Evolutionary conservation across 73 alveolate genomes (phyloP), one percentile per base, ranked within the genome.

Genomic region (Durusdinium trenchii): DNA sequence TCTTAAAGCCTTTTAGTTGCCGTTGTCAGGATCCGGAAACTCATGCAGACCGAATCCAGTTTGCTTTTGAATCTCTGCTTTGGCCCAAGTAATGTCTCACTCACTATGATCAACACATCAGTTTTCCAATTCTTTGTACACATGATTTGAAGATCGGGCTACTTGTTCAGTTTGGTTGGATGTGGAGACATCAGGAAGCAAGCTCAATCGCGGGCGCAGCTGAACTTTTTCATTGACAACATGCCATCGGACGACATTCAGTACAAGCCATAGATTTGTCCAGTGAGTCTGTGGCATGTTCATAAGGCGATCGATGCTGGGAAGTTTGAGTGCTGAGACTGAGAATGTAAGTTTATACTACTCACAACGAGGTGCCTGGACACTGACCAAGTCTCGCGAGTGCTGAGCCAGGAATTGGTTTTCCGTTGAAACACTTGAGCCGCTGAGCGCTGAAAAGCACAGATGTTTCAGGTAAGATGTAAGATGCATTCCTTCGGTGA

Each of bases 191-290:
- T 42, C 51, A 91, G 98, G 98, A 76, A 48, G 82, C 99, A 46
- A 7, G 93, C 99, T 26, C 99, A 94, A 60, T 73, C 99, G 67
- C 99, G 99, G 84, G 91, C 99, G 42, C 91, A 94, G 82, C 54
- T 94, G 94, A 79, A 95, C 52, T 95, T 82, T 64, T 61, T 76
- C 54, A 82, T 95, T 61, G 99, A 95, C 89, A 82, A 95, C 73
- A 95, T 95, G 99, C 99, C 99, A n/a, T 57, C 95, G 20, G 99
- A 95, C 64, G 99, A 95, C 76, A 79, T 95, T 69, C 95, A 61
- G 78, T 35, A 16, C 2, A 47, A 48, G 47, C 30, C 91, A 81
- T n/a, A 81, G 91, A 64, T 3, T n/a, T 4, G 40, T 26, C 50
- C 5, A 14, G 32, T n/a, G 5, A 71, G 73, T 60, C 6, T 60